Conservation (phyloP, 176 grass and related monocot genomes). For the Rhynchospora pubera region DNA sequence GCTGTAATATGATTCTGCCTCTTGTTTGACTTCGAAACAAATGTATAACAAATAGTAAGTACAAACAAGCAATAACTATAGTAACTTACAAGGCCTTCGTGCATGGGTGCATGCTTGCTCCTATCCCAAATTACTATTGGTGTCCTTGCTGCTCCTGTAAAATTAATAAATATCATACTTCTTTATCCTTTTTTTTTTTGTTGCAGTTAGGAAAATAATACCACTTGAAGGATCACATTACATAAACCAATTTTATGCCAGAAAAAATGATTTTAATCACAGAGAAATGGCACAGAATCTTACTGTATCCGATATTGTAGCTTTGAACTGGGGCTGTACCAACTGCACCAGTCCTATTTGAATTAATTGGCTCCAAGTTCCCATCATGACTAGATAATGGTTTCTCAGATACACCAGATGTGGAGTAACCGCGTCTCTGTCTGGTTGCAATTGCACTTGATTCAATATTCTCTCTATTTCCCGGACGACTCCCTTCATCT, state of each 20-base stretch:
- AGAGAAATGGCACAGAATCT: slow-evolving; percentile 18
- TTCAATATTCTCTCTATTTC: slow-evolving; percentile 24
- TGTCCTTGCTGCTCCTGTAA: slow-evolving; percentile 36
- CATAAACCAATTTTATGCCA: slow-evolving; percentile 7
- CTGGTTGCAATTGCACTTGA: slow-evolving; percentile 30
- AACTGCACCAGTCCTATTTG: slow-evolving; percentile 22
- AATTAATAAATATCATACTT: neutral
- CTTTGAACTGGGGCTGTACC: slow-evolving; percentile 27
- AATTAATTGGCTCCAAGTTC: slow-evolving; percentile 25
- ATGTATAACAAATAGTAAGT: neutral
- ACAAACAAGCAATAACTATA: neutral
- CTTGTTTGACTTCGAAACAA: neutral
- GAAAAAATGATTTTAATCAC: neutral
- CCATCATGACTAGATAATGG: slow-evolving; percentile 12
- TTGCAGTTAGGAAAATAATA: slow-evolving; percentile 14
- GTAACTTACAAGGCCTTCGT: slow-evolving; percentile 34
- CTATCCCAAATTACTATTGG: slow-evolving; percentile 39
- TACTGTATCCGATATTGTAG: slow-evolving; percentile 36
- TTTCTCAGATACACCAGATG: slow-evolving; percentile 27
- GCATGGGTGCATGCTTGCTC: slow-evolving; percentile 28
- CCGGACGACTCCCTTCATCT: neutral
- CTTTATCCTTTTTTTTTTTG: neutral
- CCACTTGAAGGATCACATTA: slow-evolving; percentile 7
- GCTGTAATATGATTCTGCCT: neutral
- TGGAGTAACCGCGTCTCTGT: slow-evolving; percentile 17